Evolutionary conservation across 129 eudicot species (phyloP), one percentile per base, ranked within the genome.

Genomic region (Escallonia rubra): DNA sequence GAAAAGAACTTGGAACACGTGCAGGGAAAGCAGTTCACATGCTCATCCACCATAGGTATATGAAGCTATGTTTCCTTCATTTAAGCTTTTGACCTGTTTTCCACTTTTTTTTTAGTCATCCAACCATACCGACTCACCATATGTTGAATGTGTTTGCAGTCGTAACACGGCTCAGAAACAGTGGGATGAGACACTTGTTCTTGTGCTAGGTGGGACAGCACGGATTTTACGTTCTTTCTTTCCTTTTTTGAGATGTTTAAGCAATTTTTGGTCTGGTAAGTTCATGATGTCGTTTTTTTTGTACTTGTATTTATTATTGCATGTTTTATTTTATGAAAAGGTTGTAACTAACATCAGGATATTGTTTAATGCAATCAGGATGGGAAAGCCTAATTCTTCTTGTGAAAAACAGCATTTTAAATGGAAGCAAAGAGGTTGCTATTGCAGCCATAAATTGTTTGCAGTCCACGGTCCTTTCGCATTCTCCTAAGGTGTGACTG

Each of bases 81-180:
- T 52, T 73, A 23, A 23, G 38, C 67, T 50, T 9, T 12, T 53
- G 7, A 7, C 13, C 57, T 53, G 10, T 10, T 38, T 11, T 54
- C 6, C n/a, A 9, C 46, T 66, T 51, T 59, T 61, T 66, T 16
- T 63, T 43, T 43, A 14, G 14, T 67, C 41, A 46, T n/a, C 47
- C 48, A 49, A 38, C 49, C 9, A 14, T 40, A 49, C 38, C 16
- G 63, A 50, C 40, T 48, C 8, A 50, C 56, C 10, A n/a, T 61
- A 12, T 59, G 53, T 14, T 72, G 14, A 57, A 76, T 43, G 65
- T 8, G 56, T 74, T 43, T 78, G 65, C 88, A 94, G 99, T 75
- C 99, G 99, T 61, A 94, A 94, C 77, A 94, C 99, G 2, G 96
- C 96, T 79, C 99, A 94, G 59, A 93, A 93, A 69, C 98, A 93